Base-by-base conservation (phyloP, 345 rosid genomes). In the Lepidium africanum region DNA sequence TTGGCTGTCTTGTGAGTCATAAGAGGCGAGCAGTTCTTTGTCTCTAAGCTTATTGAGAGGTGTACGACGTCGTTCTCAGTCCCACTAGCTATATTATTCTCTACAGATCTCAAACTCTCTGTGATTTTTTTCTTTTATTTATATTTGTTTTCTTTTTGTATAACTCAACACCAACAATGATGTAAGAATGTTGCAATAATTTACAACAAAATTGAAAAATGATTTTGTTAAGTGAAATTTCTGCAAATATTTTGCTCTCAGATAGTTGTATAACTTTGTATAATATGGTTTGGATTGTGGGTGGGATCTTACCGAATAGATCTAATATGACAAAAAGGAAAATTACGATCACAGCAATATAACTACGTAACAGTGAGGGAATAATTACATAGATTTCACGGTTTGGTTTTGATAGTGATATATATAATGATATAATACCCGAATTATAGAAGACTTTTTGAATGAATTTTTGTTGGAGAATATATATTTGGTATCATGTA, bases 11-110 rank as follows among this genome's bases (percentile, higher is more conserved):
- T 63, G 0, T 57, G 59, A 65, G 50, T 47, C 65, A 72, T 65
- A 45, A 72, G 71, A 65, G 76, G 76, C 50, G 59, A 65, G 60
- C 38, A 72, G 46, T 65, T 47, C 46, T 72, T 58, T 72, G 76
- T 72, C 76, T 65, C 21, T 38, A 56, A 64, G 59, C 48, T 30
- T 21, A 10, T 27, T n/a, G 6, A 14, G 50, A 71, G 70, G 30
- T 35, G 48, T 63, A 63, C 58, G 42, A 71, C 49, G 66, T 72
- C 76, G 76, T 65, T 65, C 30, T 72, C 71, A 39, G 17, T 57
- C 52, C 53, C 71, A 57, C 59, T 14, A 30, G 7, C 33, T 30
- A 30, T 30, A 9, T 50, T 36, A 13, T 35, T 59, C 74, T 53
- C 51, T 70, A 17, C 42, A 42, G 13, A 70, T 70, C 59, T 8